phyloP scores from a whole-genome alignment of 495 filamentous ascomycete species.

The Podospora comata region DNA sequence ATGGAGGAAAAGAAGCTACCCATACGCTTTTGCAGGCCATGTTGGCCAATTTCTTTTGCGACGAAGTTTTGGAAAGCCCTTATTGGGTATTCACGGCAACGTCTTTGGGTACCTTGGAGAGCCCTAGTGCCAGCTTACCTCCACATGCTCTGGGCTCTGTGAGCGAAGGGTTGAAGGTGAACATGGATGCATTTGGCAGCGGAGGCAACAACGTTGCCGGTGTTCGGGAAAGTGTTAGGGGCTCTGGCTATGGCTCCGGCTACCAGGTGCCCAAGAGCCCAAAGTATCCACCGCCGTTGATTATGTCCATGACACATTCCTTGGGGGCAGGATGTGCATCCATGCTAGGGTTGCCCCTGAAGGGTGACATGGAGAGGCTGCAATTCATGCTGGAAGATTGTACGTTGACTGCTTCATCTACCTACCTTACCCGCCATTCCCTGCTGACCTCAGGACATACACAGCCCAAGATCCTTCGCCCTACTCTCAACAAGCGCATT shows the following conservation, averaged over 20 bases:
- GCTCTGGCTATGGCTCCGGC: background rate
- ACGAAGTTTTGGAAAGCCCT: constrained; percentile 16
- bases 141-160: background rate
- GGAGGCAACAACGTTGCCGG: constrained; percentile 12
- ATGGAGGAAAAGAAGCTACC: background rate
- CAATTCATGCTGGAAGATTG: constrained; percentile 15
- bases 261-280: constrained; percentile 13
- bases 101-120: constrained; percentile 12
- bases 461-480: background rate
- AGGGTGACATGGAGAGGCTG: constrained; percentile 20
- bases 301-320: constrained; percentile 5
- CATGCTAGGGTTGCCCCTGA: constrained; percentile 3
- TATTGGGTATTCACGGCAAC: constrained; percentile 27
- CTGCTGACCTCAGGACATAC: background rate
- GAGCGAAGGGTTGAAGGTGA: constrained; percentile 18
- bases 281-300: constrained; percentile 4
- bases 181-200: constrained; percentile 13
- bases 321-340: constrained; percentile 6
- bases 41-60: constrained; percentile 26
- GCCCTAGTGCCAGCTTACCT: constrained; percentile 5
- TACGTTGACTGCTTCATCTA: background rate
- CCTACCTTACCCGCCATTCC: background rate
- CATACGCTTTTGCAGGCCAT: constrained; percentile 22
- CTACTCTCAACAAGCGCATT: background rate
- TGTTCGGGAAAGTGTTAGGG: background rate